These are phyloP conservation scores for Cyclotella cryptica DNA, from an alignment of 108 stramenopile species.

Conservation along the genomic window DNA sequence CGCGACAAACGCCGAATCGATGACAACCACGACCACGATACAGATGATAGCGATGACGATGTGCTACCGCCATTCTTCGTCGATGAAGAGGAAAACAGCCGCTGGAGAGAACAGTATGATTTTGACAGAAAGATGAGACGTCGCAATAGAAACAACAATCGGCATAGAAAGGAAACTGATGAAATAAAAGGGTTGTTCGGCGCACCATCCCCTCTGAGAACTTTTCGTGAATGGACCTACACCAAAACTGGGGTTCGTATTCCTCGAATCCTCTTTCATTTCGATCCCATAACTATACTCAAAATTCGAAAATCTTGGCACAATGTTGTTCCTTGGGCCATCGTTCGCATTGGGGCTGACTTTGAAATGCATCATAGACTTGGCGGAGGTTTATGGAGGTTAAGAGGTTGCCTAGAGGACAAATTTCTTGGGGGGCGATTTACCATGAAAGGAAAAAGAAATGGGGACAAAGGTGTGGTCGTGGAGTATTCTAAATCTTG, in stretches of 20 bases:
- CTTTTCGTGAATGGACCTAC: conserved; percentile 41
- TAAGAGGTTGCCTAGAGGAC: conserved; percentile 52
- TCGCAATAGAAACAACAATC: conserved; percentile 15
- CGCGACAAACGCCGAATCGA: neutral
- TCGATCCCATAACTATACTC: conserved; percentile 48
- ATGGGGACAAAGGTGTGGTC: conserved; percentile 21
- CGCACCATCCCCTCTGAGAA: conserved; percentile 21
- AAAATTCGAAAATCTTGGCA: conserved; percentile 54
- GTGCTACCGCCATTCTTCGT: conserved; percentile 10
- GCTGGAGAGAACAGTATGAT: conserved; percentile 18
- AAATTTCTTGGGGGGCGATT: conserved; percentile 42
- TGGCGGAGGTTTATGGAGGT: conserved; percentile 35
- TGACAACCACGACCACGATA: neutral
- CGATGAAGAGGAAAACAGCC: conserved; percentile 21
- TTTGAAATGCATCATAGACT: conserved; percentile 42
- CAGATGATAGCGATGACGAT: conserved; percentile 15
- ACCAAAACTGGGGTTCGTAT: conserved; percentile 46
- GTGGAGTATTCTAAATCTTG: conserved; percentile 53
- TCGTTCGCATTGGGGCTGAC: conserved; percentile 47
- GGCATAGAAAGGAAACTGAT: neutral
- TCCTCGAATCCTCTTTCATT: conserved; percentile 41
- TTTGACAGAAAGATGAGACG: conserved; percentile 20
- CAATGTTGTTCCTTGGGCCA: conserved; percentile 38
- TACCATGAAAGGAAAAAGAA: conserved; percentile 30
- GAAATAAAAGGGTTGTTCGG: conserved; percentile 1